Evolutionary conservation across 306 rosid genomes (phyloP), one percentile per base, ranked within the genome.

Genomic region (Gillenia trifoliata): DNA sequence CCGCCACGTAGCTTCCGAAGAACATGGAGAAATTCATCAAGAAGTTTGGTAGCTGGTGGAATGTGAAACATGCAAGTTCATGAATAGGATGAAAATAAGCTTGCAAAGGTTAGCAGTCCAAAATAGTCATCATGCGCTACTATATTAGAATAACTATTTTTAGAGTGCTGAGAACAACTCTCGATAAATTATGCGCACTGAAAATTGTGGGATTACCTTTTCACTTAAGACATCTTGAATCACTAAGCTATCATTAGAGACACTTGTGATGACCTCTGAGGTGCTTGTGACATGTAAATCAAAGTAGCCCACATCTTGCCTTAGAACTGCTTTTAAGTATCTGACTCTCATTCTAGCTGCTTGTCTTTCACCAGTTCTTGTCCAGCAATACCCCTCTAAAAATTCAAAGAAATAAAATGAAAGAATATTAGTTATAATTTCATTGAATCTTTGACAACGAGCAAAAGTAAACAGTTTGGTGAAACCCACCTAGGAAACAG

Each of bases 341-440:
- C 89, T 87, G 0, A 81, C 92, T 86, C 98, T 90, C 96, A 94
- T 90, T 81, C 88, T 88, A 31, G 98, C 85, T 6, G 97, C 89
- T 81, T 94, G 98, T 69, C 97, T 82, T 75, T 90, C 97, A 1
- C 96, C 96, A 5, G 98, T 94, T 88, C 98, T 88, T 64, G 98
- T 91, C 98, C 98, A 94, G 50, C 96, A 91, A 78, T 88, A 94
- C 4, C 98, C 98, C 89, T 91, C 97, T 93, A 40, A 30, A 49
- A 12, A 36, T 65, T 31, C 23, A 8, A 66, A 31, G 17, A 70
- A 26, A 31, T 36, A 0, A 68, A 68, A 38, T 30, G 38, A 17
- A 45, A 15, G 16, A 28, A 9, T 13, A 10, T 34, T 15, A 15
- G 1, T 54, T 54, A 19, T 54, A 12, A 71, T 56, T 23, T 26